Evolutionary conservation across 1,284 basidiomycete species (phyloP).

Genomic region (Leccinum subfulvum): DNA sequence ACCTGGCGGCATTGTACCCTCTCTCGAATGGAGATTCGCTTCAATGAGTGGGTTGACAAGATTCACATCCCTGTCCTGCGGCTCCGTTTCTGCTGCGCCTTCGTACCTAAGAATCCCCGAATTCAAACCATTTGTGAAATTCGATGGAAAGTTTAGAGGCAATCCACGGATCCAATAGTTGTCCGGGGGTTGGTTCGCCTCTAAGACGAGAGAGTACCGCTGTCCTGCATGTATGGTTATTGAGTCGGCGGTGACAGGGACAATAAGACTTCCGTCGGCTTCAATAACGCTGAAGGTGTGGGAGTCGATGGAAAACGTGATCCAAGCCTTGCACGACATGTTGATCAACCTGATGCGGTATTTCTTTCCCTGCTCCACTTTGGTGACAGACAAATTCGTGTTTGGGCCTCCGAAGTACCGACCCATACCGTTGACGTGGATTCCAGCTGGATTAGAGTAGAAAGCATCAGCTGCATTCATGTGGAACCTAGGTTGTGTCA

Average conservation of each 20-base stretch:
- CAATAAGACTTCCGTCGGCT: conserved; percentile 38
- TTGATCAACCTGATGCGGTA: conserved; percentile 45
- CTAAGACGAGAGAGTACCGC: conserved; percentile 40
- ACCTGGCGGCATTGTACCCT: conserved; percentile 21
- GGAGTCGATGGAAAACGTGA: conserved; percentile 40
- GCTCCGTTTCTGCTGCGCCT: conserved; percentile 43
- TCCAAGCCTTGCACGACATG: conserved; percentile 42
- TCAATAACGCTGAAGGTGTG: conserved; percentile 43
- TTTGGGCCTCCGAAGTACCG: conserved; percentile 38
- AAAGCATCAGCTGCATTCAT: conserved; percentile 11
- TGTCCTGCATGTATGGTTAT: conserved; percentile 36
- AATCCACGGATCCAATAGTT: conserved; percentile 40
- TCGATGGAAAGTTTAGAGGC: conserved; percentile 22
- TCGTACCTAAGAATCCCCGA: conserved; percentile 54
- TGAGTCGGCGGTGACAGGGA: conserved; percentile 31
- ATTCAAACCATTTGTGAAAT: conserved; percentile 29
- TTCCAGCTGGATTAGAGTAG: conserved; percentile 33
- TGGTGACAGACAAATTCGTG: conserved; percentile 36
- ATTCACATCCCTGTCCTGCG: conserved; percentile 30
- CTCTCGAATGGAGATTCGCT: conserved; percentile 14
- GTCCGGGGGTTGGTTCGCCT: conserved; percentile 36
- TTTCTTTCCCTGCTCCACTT: conserved; percentile 31
- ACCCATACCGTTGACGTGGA: conserved; percentile 53
- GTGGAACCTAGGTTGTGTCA: conserved; percentile 34
- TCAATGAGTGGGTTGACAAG: conserved; percentile 15